phyloP scores from a whole-genome alignment of 768 basidiomycete species.

The Tephrocybe rancida region DNA sequence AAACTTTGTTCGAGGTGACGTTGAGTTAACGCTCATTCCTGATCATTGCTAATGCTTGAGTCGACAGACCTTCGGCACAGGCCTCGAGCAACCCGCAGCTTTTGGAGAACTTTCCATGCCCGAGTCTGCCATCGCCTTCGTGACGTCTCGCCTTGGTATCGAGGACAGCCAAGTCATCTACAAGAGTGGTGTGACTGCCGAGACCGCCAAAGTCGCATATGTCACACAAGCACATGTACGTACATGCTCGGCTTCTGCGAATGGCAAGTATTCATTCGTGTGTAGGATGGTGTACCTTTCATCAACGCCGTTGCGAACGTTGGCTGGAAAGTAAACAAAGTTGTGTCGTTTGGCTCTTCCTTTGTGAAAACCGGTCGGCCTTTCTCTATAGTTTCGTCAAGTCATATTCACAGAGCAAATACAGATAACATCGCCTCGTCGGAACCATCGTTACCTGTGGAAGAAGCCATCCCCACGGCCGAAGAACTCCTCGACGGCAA shows the following conservation, averaged over 20 bases:
- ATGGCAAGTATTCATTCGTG: not conserved
- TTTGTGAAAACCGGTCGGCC: slow-evolving; percentile 30
- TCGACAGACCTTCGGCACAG: not conserved
- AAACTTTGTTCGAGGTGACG: not conserved
- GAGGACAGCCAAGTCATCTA: slow-evolving; percentile 2
- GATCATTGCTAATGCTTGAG: no score
- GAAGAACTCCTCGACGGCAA: slow-evolving; percentile 39
- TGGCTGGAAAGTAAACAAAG: slow-evolving; percentile 31
- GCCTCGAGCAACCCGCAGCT: not conserved
- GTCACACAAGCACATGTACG: slow-evolving; percentile 23
- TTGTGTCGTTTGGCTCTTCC: slow-evolving; percentile 34
- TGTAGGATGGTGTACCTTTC: slow-evolving; percentile 34
- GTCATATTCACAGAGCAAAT: not conserved
- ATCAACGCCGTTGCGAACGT: slow-evolving; percentile 40
- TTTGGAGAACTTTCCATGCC: not conserved
- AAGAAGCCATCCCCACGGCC: slow-evolving; percentile 35
- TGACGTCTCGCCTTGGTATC: slow-evolving; percentile 10
- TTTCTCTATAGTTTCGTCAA: not conserved
- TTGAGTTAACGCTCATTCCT: not conserved
- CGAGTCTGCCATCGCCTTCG: slow-evolving; percentile 5
- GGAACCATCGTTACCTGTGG: slow-evolving; percentile 36
- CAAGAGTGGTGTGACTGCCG: slow-evolving; percentile 15
- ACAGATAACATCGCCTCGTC: slow-evolving; percentile 36
- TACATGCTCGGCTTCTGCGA: not conserved
- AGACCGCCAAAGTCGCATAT: slow-evolving; percentile 22